Conservation (phyloP, 768 basidiomycete species). For the Gymnopilus junonius region DNA sequence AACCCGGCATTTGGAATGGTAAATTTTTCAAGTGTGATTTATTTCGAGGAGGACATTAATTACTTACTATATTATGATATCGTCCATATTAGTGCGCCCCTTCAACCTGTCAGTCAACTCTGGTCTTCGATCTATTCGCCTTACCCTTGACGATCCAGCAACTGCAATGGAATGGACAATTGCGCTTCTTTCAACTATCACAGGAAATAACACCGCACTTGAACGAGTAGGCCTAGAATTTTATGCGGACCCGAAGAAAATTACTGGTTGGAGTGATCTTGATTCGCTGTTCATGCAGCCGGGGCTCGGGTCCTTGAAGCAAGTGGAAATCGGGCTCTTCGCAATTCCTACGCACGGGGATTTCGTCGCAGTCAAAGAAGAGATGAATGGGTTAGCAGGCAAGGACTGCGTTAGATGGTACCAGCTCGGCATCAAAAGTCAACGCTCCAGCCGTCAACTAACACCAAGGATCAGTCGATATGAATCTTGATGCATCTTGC, state of each 20-base stretch:
- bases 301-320: slow-evolving; percentile 30
- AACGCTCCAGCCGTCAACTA: slow-evolving; percentile 39
- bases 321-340: slow-evolving; percentile 48
- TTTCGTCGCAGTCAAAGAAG: slow-evolving; percentile 36
- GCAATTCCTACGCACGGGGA: slow-evolving; percentile 37
- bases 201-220: slow-evolving; percentile 24
- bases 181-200: slow-evolving; percentile 35
- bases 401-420: slow-evolving; percentile 40
- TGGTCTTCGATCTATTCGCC: slow-evolving; percentile 40
- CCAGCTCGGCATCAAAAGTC: slow-evolving; percentile 45
- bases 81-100: slow-evolving; percentile 31
- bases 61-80: slow-evolving; percentile 10
- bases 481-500: slow-evolving; percentile 28
- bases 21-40: slow-evolving; percentile 18
- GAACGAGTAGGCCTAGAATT: slow-evolving; percentile 44
- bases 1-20: slow-evolving; percentile 47
- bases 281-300: slow-evolving; percentile 38
- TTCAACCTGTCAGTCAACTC: slow-evolving; percentile 41
- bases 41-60: not conserved
- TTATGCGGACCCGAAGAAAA: slow-evolving; percentile 42
- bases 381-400: slow-evolving; percentile 30
- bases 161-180: slow-evolving; percentile 43
- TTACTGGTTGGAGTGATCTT: slow-evolving; percentile 37
- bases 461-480: slow-evolving; percentile 42
- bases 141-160: slow-evolving; percentile 44